Evolutionary conservation across 2,329 filamentous ascomycete genomes (phyloP), one percentile per base, ranked within the genome.

Genomic region (Arthrinium phaeospermum): DNA sequence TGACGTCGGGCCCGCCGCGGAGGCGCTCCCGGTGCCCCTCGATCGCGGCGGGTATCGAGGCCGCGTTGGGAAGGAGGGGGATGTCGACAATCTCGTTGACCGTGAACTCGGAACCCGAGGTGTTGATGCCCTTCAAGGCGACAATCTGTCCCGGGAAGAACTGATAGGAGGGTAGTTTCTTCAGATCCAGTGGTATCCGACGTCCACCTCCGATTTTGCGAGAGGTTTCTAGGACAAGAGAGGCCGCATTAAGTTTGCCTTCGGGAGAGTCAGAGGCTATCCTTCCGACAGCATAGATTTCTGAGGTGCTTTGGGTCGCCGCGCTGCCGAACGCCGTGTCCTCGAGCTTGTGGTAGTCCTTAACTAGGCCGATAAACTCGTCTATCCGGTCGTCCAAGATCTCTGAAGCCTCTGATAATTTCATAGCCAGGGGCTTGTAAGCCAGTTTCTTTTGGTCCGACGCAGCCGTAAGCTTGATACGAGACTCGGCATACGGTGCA

Each of bases 131-230:
- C 74, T 89, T 89, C 41, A 98, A 83, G 8, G 96, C 96, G 44
- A 98, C 94, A 70, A 98, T 94, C 80, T 98, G 95, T 7, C 96
- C 96, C 0, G 96, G 96, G 80, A 98, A 98, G 85, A 98, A 94
- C 79, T 94, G 92, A 83, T 93, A 96, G 1, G 88, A 75, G 44
- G 86, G 84, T 1, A 97, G 81, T 2, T 88, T 88, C 73, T 92
- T 89, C 72, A 98, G 85, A 75, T 94, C 94, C 24, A 99, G 83
- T 5, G 94, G 93, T 44, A 98, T 90, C 72, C 96, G 90, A 72
- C 94, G 85, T 5, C 95, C 96, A 75, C 92, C 94, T 47, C 96
- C 96, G 77, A 91, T 94, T 44, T 94, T 88, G 76, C 96, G 88
- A 34, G 95, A 97, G 27, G 93, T 96, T 83, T 99, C 96, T 1